Evolutionary conservation across 2,329 filamentous ascomycete genomes (phyloP).

Genomic region (Exophiala sideris): DNA sequence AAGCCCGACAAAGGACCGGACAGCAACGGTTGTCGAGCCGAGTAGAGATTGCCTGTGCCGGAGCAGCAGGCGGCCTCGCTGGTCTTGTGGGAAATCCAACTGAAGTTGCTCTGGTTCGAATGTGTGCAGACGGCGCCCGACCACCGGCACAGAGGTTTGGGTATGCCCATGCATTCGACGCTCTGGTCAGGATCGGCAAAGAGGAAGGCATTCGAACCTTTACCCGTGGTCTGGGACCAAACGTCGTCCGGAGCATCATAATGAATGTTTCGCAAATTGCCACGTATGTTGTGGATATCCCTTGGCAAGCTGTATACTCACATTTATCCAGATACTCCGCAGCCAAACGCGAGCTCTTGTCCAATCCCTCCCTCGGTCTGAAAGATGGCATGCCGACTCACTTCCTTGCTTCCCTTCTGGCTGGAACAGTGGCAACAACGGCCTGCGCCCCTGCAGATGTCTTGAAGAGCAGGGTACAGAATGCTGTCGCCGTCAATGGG

Average conservation of each 20-base stretch:
- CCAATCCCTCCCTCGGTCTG: slow-evolving; percentile 13
- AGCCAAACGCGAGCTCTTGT: slow-evolving; percentile 17
- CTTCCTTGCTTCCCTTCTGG: slow-evolving; percentile 19
- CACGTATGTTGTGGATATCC: slow-evolving; percentile 8
- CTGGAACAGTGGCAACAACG: slow-evolving; percentile 21
- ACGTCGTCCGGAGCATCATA: slow-evolving; percentile 21
- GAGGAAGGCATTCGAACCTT: slow-evolving; percentile 21
- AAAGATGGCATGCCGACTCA: slow-evolving; percentile 19
- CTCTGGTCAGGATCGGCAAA: slow-evolving; percentile 15
- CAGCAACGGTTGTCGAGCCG: slow-evolving; percentile 11
- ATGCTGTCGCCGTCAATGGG: slow-evolving; percentile 17
- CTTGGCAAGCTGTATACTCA: not conserved
- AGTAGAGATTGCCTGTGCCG: slow-evolving; percentile 16
- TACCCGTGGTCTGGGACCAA: slow-evolving; percentile 16
- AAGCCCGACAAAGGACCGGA: slow-evolving; percentile 9
- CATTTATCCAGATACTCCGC: slow-evolving; percentile 17
- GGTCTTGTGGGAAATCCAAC: slow-evolving; percentile 21
- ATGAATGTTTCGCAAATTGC: slow-evolving; percentile 24
- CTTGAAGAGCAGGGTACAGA: slow-evolving; percentile 20
- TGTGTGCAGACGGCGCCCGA: slow-evolving; percentile 22
- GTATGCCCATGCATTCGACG: slow-evolving; percentile 18
- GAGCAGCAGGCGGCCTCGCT: slow-evolving; percentile 17
- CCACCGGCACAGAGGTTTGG: slow-evolving; percentile 16
- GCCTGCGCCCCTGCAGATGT: slow-evolving; percentile 23
- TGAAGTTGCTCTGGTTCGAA: slow-evolving; percentile 20